phyloP scores from a whole-genome alignment of 2,329 filamentous ascomycete genomes.

The Calycina herbarum region DNA sequence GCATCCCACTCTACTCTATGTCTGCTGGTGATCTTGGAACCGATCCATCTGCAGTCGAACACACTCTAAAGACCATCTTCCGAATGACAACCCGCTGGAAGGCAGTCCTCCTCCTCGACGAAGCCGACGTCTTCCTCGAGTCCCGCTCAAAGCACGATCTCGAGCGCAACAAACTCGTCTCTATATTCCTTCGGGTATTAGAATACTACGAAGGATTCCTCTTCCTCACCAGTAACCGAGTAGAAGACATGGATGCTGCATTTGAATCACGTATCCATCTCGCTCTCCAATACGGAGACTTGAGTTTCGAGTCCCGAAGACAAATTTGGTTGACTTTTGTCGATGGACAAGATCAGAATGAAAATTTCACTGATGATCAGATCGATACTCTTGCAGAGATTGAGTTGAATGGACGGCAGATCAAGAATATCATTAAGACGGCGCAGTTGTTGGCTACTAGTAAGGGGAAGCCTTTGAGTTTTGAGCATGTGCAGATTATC shows the following conservation, averaged over 20 bases:
- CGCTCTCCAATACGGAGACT: slow-evolving; percentile 46
- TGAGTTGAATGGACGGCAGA: slow-evolving; percentile 40
- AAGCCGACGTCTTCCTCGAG: slow-evolving; percentile 54
- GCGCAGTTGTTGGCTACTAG: slow-evolving; percentile 23
- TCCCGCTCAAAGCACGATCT: slow-evolving; percentile 48
- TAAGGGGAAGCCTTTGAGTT: slow-evolving; percentile 8
- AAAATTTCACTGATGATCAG: slow-evolving; percentile 12
- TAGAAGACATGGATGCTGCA: slow-evolving; percentile 37
- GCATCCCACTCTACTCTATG: slow-evolving; percentile 26
- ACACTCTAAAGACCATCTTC: slow-evolving; percentile 27
- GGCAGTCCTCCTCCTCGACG: slow-evolving; percentile 33
- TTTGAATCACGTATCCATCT: slow-evolving; percentile 48
- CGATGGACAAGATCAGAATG: slow-evolving; percentile 12
- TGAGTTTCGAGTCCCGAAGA: slow-evolving; percentile 42
- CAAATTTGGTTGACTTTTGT: slow-evolving; percentile 41
- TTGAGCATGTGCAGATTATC: slow-evolving; percentile 14
- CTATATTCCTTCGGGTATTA: slow-evolving; percentile 37
- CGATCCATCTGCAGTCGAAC: slow-evolving; percentile 18
- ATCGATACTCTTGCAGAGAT: slow-evolving; percentile 42
- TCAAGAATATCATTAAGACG: slow-evolving; percentile 40
- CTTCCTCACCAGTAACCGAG: slow-evolving; percentile 38
- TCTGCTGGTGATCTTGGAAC: slow-evolving; percentile 28
- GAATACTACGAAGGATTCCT: slow-evolving; percentile 21
- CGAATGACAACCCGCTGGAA: slow-evolving; percentile 28
- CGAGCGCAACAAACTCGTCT: slow-evolving; percentile 51